phyloP scores from a whole-genome alignment of 75 land plant species.

The Gnetum montanum region DNA sequence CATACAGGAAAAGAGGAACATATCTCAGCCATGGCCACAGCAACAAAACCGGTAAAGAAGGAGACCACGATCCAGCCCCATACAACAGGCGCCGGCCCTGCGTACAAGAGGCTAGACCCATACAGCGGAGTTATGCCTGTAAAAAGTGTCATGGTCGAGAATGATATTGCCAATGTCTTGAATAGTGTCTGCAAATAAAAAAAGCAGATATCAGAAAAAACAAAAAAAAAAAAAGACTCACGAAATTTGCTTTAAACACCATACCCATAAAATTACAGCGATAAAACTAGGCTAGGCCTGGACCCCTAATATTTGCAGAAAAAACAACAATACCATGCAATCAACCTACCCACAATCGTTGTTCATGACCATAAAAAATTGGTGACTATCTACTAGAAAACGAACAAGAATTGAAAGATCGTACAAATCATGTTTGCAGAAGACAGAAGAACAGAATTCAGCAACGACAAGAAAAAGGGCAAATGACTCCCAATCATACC shows the following conservation, averaged over 20 bases:
- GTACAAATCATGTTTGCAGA: too few species aligned
- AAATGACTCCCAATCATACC: conserved; percentile 22
- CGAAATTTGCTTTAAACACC: background rate
- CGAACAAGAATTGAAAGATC: too few species aligned
- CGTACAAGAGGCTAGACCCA: conserved; percentile 52
- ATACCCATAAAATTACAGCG: background rate
- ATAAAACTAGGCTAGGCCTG: background rate
- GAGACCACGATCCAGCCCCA: conserved; percentile 91
- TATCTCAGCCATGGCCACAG: conserved; percentile 81
- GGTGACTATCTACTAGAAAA: too few species aligned
- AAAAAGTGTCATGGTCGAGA: conserved; percentile 79
- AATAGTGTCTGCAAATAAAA: conserved; percentile 45
- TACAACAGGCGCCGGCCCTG: conserved; percentile 63
- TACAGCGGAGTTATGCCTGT: conserved; percentile 74
- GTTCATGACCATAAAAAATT: too few species aligned
- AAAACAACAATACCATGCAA: too few species aligned
- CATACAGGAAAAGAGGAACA: conserved; percentile 83
- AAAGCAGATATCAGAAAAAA: background rate
- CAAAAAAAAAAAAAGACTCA: background rate
- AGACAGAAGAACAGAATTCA: too few species aligned
- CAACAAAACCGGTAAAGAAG: conserved; percentile 80
- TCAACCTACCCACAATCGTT: too few species aligned
- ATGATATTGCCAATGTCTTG: conserved; percentile 65
- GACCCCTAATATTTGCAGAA: too few species aligned
- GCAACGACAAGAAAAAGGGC: background rate